phyloP scores from a whole-genome alignment of 495 filamentous ascomycete species.

The Aspergillus diversus region DNA sequence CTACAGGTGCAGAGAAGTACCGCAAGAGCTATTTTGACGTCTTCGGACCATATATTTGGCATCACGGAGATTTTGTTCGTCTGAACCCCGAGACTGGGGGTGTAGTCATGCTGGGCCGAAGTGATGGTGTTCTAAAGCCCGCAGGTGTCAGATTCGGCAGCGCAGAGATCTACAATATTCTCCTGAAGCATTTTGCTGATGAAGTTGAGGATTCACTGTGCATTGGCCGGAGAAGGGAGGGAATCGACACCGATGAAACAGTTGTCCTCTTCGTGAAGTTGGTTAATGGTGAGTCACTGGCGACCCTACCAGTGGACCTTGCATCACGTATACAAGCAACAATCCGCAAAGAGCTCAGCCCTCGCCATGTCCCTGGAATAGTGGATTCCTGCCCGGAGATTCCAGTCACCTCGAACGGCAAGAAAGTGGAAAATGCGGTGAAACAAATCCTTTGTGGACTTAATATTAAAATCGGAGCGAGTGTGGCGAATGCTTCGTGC shows the following conservation, averaged over 20 bases:
- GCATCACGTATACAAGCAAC: conserved; percentile 60
- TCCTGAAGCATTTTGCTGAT: conserved; percentile 75
- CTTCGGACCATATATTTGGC: conserved; percentile 76
- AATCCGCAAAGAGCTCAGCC: conserved; percentile 75
- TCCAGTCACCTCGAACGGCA: conserved; percentile 87
- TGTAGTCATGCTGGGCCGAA: conserved; percentile 82
- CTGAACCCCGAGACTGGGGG: conserved; percentile 76
- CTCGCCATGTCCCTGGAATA: conserved; percentile 83
- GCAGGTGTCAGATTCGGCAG: conserved; percentile 85
- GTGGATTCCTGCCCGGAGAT: conserved; percentile 80
- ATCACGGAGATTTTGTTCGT: conserved; percentile 92
- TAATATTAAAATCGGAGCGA: conserved; percentile 81
- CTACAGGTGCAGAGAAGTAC: conserved; percentile 72
- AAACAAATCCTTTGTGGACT: conserved; percentile 92
- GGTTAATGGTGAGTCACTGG: conserved; percentile 35
- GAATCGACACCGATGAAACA: conserved; percentile 74
- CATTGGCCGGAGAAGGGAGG: conserved; percentile 72
- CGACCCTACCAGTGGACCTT: conserved; percentile 46
- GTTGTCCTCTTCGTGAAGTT: conserved; percentile 87
- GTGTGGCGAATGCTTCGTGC: conserved; percentile 82
- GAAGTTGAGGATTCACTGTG: conserved; percentile 84
- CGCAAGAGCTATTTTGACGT: conserved; percentile 83
- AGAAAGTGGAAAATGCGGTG: conserved; percentile 92
- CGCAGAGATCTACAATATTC: conserved; percentile 91
- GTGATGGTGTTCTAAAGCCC: conserved; percentile 90